A percentile compares a stretch with the other conserved stretches of the same genome.
phyloP scores from a whole-genome alignment of 371 early-diverging fungal species.

The Rhizopus stolonifer region DNA sequence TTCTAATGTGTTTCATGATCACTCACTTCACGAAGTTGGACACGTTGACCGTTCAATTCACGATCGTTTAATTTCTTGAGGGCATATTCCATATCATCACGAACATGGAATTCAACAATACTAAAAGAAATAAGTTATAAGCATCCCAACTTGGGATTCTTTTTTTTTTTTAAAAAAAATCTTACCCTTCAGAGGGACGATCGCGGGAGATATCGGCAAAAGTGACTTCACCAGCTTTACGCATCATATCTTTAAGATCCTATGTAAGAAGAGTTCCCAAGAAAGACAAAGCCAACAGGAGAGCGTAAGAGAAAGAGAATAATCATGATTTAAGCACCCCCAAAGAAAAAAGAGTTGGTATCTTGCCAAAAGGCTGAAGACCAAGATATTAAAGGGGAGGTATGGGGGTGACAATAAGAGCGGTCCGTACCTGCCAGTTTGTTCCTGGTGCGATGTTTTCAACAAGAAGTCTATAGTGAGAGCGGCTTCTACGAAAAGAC shows the following conservation, averaged over 20 bases:
- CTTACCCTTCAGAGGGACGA: conserved; percentile 86
- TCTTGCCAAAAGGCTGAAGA: conserved; percentile 19
- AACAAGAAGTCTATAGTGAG: conserved; percentile 67
- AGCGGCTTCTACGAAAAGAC: conserved; percentile 42
- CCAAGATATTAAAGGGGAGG: conserved; percentile 16
- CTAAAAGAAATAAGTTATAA: conserved; percentile 39
- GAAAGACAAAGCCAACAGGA: conserved; percentile 21
- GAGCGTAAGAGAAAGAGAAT: conserved; percentile 13
- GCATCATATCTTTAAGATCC: conserved; percentile 96
- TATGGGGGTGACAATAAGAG: conserved; percentile 8
- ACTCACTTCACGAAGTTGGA: conserved; percentile 77
- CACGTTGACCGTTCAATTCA: conserved; percentile 80
- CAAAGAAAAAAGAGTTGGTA: conserved; percentile 1
- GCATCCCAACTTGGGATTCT: too few relatives aligned
- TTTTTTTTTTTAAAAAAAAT: conserved; percentile 19
- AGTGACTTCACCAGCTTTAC: conserved; percentile 92
- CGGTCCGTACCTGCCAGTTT: conserved; percentile 79
- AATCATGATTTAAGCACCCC: conserved; percentile 5
- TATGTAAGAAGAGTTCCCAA: conserved; percentile 34
- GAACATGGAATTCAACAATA: conserved; percentile 85
- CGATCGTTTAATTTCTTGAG: conserved; percentile 82
- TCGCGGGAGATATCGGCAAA: conserved; percentile 87
- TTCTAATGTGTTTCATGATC: background rate
- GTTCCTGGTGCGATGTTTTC: conserved; percentile 71
- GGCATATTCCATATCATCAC: conserved; percentile 85